Conservation (phyloP, 108 stramenopile genomes). For the Stephanodiscus triporus region DNA sequence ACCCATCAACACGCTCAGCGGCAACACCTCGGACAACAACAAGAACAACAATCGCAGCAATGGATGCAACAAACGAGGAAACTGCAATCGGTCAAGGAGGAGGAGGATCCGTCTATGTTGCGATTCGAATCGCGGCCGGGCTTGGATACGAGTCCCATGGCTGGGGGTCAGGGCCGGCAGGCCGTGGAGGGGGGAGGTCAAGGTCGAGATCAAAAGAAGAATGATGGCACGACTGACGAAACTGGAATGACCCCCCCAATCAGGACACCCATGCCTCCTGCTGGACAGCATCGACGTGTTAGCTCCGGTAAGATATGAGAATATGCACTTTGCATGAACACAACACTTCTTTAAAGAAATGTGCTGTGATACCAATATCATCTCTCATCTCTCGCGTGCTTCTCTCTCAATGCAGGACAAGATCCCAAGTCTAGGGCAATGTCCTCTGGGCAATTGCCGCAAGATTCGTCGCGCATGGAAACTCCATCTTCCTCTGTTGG, state of each 20-base stretch:
- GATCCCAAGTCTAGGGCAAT: too few species aligned
- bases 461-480: not conserved
- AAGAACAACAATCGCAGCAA: not conserved
- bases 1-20: slow-evolving; percentile 5
- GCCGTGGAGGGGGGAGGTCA: not conserved
- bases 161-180: not conserved
- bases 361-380: not conserved
- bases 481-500: not conserved
- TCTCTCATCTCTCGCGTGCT: not conserved
- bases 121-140: slow-evolving; percentile 37
- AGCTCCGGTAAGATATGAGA: not conserved
- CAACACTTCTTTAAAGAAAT: too few species aligned
- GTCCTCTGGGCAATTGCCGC: not conserved
- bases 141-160: slow-evolving; percentile 38
- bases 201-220: not conserved
- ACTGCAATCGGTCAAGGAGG: not conserved
- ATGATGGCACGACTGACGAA: not conserved
- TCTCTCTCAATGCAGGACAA: not conserved
- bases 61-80: not conserved
- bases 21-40: not conserved
- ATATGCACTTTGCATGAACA: not conserved
- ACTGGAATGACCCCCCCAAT: not conserved
- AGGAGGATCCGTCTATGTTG: slow-evolving; percentile 37
- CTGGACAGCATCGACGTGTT: not conserved
- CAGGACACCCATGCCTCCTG: too few species aligned